phyloP scores from a whole-genome alignment of 257 asterid genomes.

The Solanum medicagineum region DNA sequence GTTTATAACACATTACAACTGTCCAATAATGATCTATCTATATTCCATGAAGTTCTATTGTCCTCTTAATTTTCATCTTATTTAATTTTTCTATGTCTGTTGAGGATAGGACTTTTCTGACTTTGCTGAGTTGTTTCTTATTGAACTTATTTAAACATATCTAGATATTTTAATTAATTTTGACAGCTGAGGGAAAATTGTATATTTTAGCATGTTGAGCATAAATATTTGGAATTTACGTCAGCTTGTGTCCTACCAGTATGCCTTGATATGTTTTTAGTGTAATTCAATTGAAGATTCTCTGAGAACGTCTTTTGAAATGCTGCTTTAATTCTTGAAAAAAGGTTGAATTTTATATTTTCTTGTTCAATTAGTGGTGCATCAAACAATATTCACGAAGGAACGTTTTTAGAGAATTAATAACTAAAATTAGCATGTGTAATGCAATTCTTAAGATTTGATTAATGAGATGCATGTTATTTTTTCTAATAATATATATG shows the following conservation, averaged over 20 bases:
- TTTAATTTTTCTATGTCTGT: not conserved
- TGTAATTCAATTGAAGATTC: too few species aligned
- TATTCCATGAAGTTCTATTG: not conserved
- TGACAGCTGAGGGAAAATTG: not conserved
- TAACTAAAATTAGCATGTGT: not conserved
- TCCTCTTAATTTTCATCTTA: not conserved
- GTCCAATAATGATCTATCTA: not conserved
- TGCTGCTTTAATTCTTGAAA: too few species aligned
- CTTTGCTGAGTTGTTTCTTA: not conserved
- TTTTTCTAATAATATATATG: not conserved
- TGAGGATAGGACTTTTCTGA: not conserved
- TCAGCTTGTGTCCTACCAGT: too few species aligned
- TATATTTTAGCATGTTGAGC: not conserved
- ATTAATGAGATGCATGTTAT: not conserved
- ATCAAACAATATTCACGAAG: not conserved
- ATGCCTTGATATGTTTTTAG: not conserved
- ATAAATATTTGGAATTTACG: not conserved
- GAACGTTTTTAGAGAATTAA: not conserved
- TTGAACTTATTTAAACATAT: not conserved
- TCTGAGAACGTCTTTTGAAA: too few species aligned
- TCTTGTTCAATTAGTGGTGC: not conserved
- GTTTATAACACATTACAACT: not conserved
- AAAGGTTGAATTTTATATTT: not conserved
- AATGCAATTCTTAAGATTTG: not conserved
- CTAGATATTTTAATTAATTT: not conserved